Evolutionary conservation across 768 basidiomycete genomes (phyloP), one percentile per base, ranked within the genome.

Genomic region (Kwoniella sp.): DNA sequence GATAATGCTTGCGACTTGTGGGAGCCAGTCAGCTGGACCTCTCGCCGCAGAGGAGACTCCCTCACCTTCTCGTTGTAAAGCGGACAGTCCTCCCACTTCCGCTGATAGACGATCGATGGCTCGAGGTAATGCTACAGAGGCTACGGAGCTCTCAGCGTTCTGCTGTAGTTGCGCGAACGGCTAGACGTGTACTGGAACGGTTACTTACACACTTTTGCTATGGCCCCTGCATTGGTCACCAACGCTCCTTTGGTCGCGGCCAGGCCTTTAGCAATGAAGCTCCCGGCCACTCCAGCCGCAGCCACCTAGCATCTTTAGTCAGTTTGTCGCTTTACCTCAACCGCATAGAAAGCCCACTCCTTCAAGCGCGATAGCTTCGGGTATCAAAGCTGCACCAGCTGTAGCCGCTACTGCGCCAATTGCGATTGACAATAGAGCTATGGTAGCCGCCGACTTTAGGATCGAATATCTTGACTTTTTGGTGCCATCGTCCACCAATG

Each of bases 381-480:
- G 69, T 15, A 71, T 50, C 10, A 71, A 32, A 17, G 69, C 67
- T 2, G 67, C 69, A 15, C 69, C 69, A 28, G 69, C 69, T 12
- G 64, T 66, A 38, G 69, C 69, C 6, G 65, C 69, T 17, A 63
- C 69, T 12, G 66, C 69, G 5, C 62, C 67, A 1, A 69, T 53
- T 0, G 69, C 69, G 33, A 71, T 20, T 2, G 67, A 64, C 3
- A 71, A 29, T 11, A 71, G 19, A 11, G 67, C 69, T n/a, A 71
- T 71, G 11, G 69, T 71, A 4, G 69, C 69, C 11, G 69, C 69
- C 5, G 67, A 69, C 53, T 71, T 71, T 15, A 71, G 40, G 14
- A 71, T 37, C 5, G 67, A 69, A 40, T 71, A 71, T 5, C 65
- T 52, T 0, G 60, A 53, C 31, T 63, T 60, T 41, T 68, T 66